phyloP scores from a whole-genome alignment of 2,329 filamentous ascomycete species.

The Microdochium trichocladiopsis region DNA sequence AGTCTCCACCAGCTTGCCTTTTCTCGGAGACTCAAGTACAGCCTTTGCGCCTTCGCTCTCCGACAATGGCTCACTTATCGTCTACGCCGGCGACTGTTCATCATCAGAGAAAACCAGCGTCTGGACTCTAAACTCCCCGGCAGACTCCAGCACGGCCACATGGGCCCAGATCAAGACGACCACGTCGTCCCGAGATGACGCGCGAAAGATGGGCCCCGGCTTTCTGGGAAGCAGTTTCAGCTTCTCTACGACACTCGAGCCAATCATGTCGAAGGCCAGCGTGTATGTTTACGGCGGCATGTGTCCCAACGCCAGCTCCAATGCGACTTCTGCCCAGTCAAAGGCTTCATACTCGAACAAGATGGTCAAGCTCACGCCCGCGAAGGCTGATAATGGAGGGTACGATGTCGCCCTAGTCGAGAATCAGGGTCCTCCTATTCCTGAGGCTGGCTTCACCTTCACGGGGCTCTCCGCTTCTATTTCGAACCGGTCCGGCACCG shows the following conservation, averaged over 20 bases:
- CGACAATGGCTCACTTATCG: conserved; percentile 60
- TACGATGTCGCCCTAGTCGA: conserved; percentile 31
- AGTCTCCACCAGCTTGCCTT: conserved; percentile 54
- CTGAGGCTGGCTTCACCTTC: conserved; percentile 82
- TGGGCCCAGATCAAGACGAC: conserved; percentile 27
- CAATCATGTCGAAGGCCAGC: conserved; percentile 42
- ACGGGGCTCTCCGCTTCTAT: conserved; percentile 66
- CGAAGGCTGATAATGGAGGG: conserved; percentile 17
- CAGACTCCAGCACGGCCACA: conserved; percentile 29
- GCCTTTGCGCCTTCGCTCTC: conserved; percentile 65
- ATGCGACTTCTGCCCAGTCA: conserved; percentile 51
- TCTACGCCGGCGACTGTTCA: conserved; percentile 69
- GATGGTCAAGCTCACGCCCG: conserved; percentile 62
- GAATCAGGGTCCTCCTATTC: conserved; percentile 56
- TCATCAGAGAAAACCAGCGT: conserved; percentile 44
- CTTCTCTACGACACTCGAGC: conserved; percentile 57
- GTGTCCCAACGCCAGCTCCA: conserved; percentile 56
- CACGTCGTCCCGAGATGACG: conserved; percentile 10
- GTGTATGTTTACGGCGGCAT: conserved; percentile 84
- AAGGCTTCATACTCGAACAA: conserved; percentile 71
- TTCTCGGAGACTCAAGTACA: conserved; percentile 43
- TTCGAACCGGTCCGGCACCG: conserved; percentile 56
- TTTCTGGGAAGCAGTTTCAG: conserved; percentile 52
- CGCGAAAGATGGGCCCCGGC: conserved; percentile 31
- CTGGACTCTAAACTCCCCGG: conserved; percentile 58